Conservation (phyloP, 768 basidiomycete species). For the Tulasnella sp. region DNA sequence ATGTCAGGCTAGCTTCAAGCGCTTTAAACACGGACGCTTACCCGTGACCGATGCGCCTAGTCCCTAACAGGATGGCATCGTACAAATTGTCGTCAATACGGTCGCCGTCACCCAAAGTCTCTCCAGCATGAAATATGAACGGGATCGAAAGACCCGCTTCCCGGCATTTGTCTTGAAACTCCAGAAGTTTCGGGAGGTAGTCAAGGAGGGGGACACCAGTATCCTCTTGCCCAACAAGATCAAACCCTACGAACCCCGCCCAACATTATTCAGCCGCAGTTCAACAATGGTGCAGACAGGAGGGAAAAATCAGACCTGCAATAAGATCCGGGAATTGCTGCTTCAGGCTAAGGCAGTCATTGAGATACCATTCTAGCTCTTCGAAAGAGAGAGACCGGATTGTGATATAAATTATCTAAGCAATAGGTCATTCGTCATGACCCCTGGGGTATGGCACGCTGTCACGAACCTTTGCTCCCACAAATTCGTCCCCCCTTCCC, state of each 20-base stretch:
- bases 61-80: constrained; percentile 76
- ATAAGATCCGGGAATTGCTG: constrained; percentile 74
- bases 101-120: constrained; percentile 73
- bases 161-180: constrained; percentile 60
- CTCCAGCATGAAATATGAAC: constrained; percentile 79
- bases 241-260: constrained; percentile 57
- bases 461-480: constrained; percentile 49
- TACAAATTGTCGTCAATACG: constrained; percentile 65
- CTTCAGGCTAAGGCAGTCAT: constrained; percentile 74
- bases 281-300: not conserved
- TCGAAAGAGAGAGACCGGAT: constrained; percentile 59
- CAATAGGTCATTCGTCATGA: too few relatives aligned
- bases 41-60: constrained; percentile 84
- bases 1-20: not conserved
- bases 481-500: constrained; percentile 42
- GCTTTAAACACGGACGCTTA: constrained; percentile 41
- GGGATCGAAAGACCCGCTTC: constrained; percentile 67
- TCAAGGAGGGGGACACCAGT: constrained; percentile 59
- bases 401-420: constrained; percentile 72
- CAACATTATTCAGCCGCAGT: too few relatives aligned
- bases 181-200: constrained; percentile 63
- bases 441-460: too few relatives aligned
- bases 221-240: constrained; percentile 80
- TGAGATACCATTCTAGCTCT: constrained; percentile 65
- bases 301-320: constrained; percentile 50